Conservation (phyloP, 148 eudicot genomes). For the Hydrangea macrophylla region DNA sequence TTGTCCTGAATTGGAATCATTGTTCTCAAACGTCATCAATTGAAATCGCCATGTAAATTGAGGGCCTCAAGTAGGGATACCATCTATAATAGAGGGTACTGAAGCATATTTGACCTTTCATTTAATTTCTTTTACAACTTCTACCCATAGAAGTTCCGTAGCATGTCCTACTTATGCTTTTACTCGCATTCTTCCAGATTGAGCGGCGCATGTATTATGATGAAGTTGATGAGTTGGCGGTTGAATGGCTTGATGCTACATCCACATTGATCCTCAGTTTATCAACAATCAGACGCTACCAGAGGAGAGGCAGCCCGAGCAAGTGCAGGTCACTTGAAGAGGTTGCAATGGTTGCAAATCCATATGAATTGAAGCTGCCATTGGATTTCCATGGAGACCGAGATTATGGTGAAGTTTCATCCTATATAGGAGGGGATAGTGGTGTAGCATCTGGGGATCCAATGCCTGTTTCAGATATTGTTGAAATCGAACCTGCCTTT, state of each 20-base stretch:
- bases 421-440: constrained; percentile 13
- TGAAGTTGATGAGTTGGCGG: constrained; percentile 75
- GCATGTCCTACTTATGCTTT: neutral
- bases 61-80: too few relatives aligned
- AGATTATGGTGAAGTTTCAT: constrained; percentile 6
- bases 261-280: constrained; percentile 62
- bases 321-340: constrained; percentile 61
- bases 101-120: too few relatives aligned
- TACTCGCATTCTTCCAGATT: constrained; percentile 35
- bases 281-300: constrained; percentile 37
- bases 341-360: constrained; percentile 50
- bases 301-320: constrained; percentile 50
- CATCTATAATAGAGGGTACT: too few relatives aligned
- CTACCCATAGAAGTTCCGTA: too few relatives aligned
- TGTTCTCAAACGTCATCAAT: too few relatives aligned
- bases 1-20: too few relatives aligned
- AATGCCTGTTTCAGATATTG: neutral
- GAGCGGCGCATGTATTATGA: constrained; percentile 88
- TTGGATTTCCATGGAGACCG: constrained; percentile 17
- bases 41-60: too few relatives aligned
- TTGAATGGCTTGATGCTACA: constrained; percentile 86
- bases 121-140: too few relatives aligned
- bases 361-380: constrained; percentile 28
- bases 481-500: constrained; percentile 44
- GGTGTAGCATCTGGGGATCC: constrained; percentile 9